These are phyloP conservation scores for Phaseolus lunatus DNA, from an alignment of 306 rosid species.

Conservation along the genomic window DNA sequence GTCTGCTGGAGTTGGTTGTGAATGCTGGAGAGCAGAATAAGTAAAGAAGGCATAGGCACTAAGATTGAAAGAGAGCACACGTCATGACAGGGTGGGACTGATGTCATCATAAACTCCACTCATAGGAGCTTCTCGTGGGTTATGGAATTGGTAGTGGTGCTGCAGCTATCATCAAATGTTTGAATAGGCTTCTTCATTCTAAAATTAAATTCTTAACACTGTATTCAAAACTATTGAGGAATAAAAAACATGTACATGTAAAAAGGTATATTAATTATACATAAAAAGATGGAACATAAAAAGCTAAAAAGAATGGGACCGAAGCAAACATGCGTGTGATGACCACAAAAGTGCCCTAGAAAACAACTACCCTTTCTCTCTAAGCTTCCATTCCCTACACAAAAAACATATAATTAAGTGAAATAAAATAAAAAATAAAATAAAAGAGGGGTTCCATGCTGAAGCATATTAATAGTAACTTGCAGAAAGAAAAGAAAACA, in stretches of 20 bases:
- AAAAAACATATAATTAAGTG: constrained; percentile 29
- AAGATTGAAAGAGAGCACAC: constrained; percentile 51
- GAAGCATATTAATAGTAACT: constrained; percentile 49
- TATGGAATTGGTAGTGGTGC: constrained; percentile 57
- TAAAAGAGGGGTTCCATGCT: constrained; percentile 35
- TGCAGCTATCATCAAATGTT: constrained; percentile 89
- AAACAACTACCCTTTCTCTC: constrained; percentile 52
- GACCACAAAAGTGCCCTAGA: constrained; percentile 70
- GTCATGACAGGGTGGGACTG: constrained; percentile 97
- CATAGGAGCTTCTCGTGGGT: constrained; percentile 50
- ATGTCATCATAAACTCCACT: constrained; percentile 82
- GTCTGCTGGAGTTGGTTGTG: constrained; percentile 39
- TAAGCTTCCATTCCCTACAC: constrained; percentile 50
- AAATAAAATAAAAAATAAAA: constrained; percentile 16
- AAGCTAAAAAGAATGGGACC: constrained; percentile 68
- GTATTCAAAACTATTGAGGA: constrained; percentile 1
- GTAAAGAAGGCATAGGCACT: constrained; percentile 42
- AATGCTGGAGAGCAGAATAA: constrained; percentile 50
- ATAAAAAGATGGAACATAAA: constrained; percentile 39
- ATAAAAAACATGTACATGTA: not conserved
- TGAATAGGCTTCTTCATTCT: constrained; percentile 59
- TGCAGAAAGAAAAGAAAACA: constrained; percentile 49
- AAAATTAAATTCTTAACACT: constrained; percentile 24
- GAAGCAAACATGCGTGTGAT: constrained; percentile 84
- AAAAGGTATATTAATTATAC: constrained; percentile 8